Percentiles rank a stretch among this genome's conserved stretches.
Conservation (phyloP, 805 yeast genomes). For the Priceomyces carsonii region DNA sequence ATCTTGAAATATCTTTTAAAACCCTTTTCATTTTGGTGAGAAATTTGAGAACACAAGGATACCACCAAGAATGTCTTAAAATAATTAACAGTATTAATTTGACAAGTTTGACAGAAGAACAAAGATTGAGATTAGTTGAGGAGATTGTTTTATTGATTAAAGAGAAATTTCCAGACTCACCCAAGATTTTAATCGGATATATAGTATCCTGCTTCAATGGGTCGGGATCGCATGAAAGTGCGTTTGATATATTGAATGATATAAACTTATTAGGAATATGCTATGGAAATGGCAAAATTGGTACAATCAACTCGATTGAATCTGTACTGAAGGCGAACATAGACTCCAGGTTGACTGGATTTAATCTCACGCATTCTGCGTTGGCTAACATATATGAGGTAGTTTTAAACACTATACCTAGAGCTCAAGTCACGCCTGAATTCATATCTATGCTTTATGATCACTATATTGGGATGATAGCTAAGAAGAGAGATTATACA, state of each 20-base stretch:
- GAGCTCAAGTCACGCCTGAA: conserved; percentile 13
- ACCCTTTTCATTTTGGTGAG: conserved; percentile 28
- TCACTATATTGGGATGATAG: conserved; percentile 16
- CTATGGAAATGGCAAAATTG: conserved; percentile 21
- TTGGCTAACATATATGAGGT: conserved; percentile 27
- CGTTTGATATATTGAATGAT: conserved; percentile 24
- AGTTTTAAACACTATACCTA: conserved; percentile 16
- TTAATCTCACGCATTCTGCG: conserved; percentile 17
- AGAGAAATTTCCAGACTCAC: conserved; percentile 28
- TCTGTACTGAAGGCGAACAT: conserved; percentile 30
- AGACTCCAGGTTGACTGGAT: conserved; percentile 25
- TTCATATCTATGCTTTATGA: conserved; percentile 21
- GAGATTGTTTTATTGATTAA: conserved; percentile 35
- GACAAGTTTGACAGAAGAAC: conserved; percentile 14
- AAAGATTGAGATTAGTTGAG: conserved; percentile 22
- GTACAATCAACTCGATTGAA: conserved; percentile 12
- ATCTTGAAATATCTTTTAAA: conserved; percentile 23
- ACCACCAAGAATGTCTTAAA: conserved; percentile 33
- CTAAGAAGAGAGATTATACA: conserved; percentile 2
- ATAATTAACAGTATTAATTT: conserved; percentile 33
- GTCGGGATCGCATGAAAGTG: conserved; percentile 8
- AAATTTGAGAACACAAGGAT: conserved; percentile 28
- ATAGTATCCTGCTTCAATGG: conserved; percentile 27
- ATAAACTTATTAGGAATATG: conserved; percentile 25
- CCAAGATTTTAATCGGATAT: conserved; percentile 39